These are phyloP conservation scores for Tricholoma furcatifolium DNA, from an alignment of 768 basidiomycete genomes.

Conservation along the genomic window DNA sequence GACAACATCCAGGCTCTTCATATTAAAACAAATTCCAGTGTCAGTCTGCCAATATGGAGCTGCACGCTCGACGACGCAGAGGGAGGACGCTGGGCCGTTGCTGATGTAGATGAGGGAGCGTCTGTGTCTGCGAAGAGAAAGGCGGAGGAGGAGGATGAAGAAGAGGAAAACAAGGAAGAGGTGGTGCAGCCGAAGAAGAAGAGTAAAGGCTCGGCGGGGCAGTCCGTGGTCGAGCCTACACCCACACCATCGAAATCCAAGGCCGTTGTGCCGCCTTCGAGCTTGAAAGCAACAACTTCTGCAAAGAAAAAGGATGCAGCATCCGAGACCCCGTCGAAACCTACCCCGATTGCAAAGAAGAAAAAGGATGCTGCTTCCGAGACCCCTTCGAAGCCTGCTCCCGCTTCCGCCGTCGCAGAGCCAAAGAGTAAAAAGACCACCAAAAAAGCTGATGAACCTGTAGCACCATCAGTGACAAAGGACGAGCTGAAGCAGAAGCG, in stretches of 20 bases:
- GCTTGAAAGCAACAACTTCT: slow-evolving; percentile 17
- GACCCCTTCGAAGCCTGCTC: neutral
- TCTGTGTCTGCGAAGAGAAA: neutral
- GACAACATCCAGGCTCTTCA: slow-evolving; percentile 86
- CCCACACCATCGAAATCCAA: slow-evolving; percentile 5
- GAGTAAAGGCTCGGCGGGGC: slow-evolving; percentile 28
- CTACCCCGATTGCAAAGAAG: slow-evolving; percentile 14
- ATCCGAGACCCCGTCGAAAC: slow-evolving; percentile 11
- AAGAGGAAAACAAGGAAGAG: slow-evolving; percentile 21
- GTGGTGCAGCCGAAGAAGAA: slow-evolving; percentile 46
- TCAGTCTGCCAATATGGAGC: slow-evolving; percentile 89
- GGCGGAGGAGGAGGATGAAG: neutral
- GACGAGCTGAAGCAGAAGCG: slow-evolving; percentile 58
- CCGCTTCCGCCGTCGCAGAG: neutral
- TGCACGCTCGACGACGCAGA: slow-evolving; percentile 64
- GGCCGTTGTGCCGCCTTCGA: neutral
- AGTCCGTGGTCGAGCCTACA: slow-evolving; percentile 10
- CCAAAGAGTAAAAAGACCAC: slow-evolving; percentile 16
- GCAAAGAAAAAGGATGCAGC: neutral
- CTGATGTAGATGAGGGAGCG: neutral
- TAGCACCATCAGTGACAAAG: slow-evolving; percentile 26
- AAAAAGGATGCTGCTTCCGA: neutral
- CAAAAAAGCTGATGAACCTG: slow-evolving; percentile 7
- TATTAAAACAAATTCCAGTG: slow-evolving; percentile 85
- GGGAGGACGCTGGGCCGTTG: slow-evolving; percentile 55